phyloP scores from a whole-genome alignment of 116 monocot species.

The Papilionanthe hybrid region DNA sequence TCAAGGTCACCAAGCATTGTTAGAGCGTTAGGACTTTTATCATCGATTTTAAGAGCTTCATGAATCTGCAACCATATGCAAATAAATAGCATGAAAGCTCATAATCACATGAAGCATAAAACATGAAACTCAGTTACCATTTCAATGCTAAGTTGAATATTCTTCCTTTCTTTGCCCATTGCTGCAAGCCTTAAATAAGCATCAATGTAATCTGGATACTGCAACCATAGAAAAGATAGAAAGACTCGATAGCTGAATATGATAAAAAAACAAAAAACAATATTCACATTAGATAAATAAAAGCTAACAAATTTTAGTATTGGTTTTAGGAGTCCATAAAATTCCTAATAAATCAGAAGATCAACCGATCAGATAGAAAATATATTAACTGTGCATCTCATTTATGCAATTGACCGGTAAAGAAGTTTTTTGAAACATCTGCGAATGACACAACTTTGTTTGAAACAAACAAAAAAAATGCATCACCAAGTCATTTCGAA shows the following conservation, averaged over 20 bases:
- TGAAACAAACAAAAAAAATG: too few relatives aligned
- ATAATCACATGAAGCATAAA: background rate
- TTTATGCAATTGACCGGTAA: background rate
- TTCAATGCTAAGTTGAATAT: constrained; percentile 78
- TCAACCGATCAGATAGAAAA: background rate
- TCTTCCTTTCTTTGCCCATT: constrained; percentile 64
- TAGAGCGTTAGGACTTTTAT: constrained; percentile 79
- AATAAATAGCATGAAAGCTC: constrained; percentile 14
- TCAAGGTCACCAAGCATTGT: constrained; percentile 89
- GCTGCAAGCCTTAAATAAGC: constrained; percentile 93
- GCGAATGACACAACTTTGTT: background rate
- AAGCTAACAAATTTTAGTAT: background rate
- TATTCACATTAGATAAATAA: background rate
- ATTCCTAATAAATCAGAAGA: background rate
- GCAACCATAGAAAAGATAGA: constrained; percentile 6
- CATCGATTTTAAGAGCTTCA: constrained; percentile 88
- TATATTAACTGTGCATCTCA: background rate
- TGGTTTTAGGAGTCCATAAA: constrained; percentile 2
- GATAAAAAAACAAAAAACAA: background rate
- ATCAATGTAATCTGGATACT: constrained; percentile 92
- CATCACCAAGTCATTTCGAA: too few relatives aligned
- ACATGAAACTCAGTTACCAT: constrained; percentile 45
- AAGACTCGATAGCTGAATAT: background rate
- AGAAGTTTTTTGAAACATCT: background rate
- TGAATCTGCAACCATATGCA: constrained; percentile 41